These are phyloP conservation scores for Cryptococcus floricola DNA, from an alignment of 1,284 basidiomycete genomes.

Conservation along the genomic window DNA sequence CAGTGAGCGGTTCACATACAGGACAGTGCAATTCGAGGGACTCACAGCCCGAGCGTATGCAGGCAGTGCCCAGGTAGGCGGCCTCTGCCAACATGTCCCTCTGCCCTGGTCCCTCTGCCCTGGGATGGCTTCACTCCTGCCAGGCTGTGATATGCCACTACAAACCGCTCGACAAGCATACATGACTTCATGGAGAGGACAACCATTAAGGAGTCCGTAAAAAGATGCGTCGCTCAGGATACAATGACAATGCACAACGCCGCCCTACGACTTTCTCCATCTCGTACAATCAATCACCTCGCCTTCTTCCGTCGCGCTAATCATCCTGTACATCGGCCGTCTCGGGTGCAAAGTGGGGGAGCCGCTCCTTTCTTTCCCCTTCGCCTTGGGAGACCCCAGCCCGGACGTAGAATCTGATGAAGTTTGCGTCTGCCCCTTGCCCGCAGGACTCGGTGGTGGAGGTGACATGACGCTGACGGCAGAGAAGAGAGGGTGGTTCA, in stretches of 20 bases:
- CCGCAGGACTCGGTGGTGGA: not conserved
- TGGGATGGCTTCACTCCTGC: too few relatives aligned
- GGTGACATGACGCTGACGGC: not conserved
- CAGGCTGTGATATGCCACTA: too few relatives aligned
- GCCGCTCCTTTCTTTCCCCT: not conserved
- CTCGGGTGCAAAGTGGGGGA: not conserved
- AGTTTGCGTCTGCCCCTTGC: too few relatives aligned
- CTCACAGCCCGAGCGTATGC: too few relatives aligned
- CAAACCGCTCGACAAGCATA: too few relatives aligned
- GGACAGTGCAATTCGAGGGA: too few relatives aligned
- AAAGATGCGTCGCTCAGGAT: not conserved
- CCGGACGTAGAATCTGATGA: too few relatives aligned
- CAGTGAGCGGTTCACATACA: too few relatives aligned
- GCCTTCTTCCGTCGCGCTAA: constrained; percentile 16
- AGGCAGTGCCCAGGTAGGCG: too few relatives aligned
- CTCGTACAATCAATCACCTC: constrained; percentile 16
- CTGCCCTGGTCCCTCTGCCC: too few relatives aligned
- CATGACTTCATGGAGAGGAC: not conserved
- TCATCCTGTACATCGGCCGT: constrained; percentile 6
- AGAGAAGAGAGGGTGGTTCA: not conserved
- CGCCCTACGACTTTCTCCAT: not conserved
- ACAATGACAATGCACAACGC: not conserved
- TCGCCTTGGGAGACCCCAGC: not conserved
- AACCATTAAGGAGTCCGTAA: not conserved
- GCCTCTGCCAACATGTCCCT: too few relatives aligned